phyloP scores from a whole-genome alignment of 371 early-diverging fungal genomes.

The Mucor racemosus region DNA sequence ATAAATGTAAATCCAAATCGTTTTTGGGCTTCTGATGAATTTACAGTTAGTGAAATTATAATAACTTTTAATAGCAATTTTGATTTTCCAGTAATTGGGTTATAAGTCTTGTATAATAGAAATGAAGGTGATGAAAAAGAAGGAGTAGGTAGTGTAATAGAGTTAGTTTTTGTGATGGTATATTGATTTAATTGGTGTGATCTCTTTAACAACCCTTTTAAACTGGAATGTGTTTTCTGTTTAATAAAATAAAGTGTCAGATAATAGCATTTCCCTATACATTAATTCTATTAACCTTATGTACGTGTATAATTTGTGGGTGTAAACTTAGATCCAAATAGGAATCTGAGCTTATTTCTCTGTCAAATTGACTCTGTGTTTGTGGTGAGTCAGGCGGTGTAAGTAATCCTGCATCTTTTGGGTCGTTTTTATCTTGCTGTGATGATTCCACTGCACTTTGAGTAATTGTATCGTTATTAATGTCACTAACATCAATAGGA shows the following conservation, averaged over 20 bases:
- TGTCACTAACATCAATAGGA: neutral
- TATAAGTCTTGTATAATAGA: conserved; percentile 10
- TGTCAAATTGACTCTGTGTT: neutral
- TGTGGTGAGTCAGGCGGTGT: conserved; percentile 22
- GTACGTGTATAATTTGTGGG: conserved; percentile 21
- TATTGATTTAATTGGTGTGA: conserved; percentile 23
- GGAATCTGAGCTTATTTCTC: neutral
- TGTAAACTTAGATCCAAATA: conserved; percentile 4
- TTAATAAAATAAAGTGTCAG: neutral
- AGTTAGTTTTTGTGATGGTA: conserved; percentile 13
- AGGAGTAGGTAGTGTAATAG: neutral
- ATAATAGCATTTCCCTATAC: too few relatives aligned
- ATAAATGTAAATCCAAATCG: conserved; percentile 30
- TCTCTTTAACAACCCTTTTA: conserved; percentile 26
- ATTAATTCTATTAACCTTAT: conserved; percentile 18
- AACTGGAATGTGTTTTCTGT: conserved; percentile 25
- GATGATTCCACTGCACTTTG: neutral
- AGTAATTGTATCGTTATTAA: neutral
- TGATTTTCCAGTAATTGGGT: neutral
- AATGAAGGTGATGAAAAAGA: neutral
- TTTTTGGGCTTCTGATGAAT: conserved; percentile 11
- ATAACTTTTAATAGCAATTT: conserved; percentile 17
- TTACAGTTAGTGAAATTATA: neutral
- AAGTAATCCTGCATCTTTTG: conserved; percentile 12
- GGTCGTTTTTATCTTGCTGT: neutral